Conservation (phyloP, 225 moss, liverwort and hornwort species). For the Marchantia paleacea region DNA sequence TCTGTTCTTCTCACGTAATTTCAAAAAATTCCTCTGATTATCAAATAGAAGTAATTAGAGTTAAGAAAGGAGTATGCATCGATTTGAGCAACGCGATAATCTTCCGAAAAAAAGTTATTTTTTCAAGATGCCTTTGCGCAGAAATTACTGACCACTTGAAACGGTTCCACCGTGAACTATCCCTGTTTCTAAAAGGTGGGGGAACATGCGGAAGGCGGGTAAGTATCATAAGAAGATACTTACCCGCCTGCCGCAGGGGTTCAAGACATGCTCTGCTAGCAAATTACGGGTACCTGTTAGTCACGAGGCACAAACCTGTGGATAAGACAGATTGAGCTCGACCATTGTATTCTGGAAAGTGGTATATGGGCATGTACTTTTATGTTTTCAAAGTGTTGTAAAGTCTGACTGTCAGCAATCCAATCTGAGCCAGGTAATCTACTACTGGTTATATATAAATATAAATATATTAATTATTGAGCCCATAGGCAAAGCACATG, state of each 20-base stretch:
- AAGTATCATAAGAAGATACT: too few relatives aligned
- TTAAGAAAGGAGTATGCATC: not conserved
- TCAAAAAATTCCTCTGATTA: not conserved
- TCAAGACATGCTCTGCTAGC: not conserved
- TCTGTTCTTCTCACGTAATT: not conserved
- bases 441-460: not conserved
- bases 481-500: not conserved
- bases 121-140: not conserved
- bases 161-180: not conserved
- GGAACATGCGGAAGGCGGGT: not conserved
- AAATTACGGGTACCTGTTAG: not conserved
- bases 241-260: not conserved
- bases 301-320: not conserved
- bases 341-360: not conserved
- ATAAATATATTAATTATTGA: not conserved
- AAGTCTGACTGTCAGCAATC: not conserved
- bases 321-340: not conserved
- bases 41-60: not conserved
- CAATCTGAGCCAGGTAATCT: not conserved
- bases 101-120: too few relatives aligned
- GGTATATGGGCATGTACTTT: not conserved
- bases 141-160: not conserved
- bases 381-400: not conserved
- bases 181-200: not conserved
- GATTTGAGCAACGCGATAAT: too few relatives aligned